These are phyloP conservation scores for Capsicum rhomboideum DNA, from an alignment of 257 asterid genomes.

Conservation along the genomic window DNA sequence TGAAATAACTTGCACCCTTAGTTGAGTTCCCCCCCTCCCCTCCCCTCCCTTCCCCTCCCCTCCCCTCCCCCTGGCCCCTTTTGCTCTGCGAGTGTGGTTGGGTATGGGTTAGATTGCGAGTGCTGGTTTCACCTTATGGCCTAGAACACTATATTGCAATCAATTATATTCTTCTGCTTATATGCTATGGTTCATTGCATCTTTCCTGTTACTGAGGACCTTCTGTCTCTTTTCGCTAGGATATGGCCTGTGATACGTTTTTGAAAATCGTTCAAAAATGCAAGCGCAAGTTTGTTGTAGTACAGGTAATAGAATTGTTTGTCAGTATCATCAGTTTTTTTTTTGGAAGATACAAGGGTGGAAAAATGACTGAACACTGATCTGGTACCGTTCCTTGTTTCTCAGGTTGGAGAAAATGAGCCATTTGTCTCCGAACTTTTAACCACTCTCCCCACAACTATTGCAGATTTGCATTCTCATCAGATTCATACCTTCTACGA, in stretches of 20 bases:
- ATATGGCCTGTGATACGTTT: constrained; percentile 99
- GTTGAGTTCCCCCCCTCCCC: background rate
- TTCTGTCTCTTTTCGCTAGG: constrained; percentile 37
- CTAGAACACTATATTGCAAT: background rate
- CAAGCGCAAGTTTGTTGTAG: constrained; percentile 86
- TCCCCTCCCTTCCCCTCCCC: no score
- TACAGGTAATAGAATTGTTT: constrained; percentile 40
- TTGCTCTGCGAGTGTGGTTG: background rate
- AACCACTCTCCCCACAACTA: constrained; percentile 75
- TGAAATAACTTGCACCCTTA: background rate
- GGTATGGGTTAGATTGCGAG: background rate
- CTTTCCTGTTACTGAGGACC: background rate
- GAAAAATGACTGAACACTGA: background rate
- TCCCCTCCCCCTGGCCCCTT: no score
- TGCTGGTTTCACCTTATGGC: background rate
- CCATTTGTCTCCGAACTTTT: constrained; percentile 93
- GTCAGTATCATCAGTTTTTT: background rate
- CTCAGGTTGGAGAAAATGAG: constrained; percentile 93
- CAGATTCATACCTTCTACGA: constrained; percentile 96
- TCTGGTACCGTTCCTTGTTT: constrained; percentile 5
- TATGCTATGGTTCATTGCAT: background rate
- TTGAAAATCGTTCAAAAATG: constrained; percentile 98
- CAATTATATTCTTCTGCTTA: background rate
- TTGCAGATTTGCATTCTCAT: constrained; percentile 90
- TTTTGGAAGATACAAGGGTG: background rate